A percentile compares a stretch with the other conserved stretches of the same genome.
Conservation (phyloP, 2,329 filamentous ascomycete species). For the Fusarium sp. region DNA sequence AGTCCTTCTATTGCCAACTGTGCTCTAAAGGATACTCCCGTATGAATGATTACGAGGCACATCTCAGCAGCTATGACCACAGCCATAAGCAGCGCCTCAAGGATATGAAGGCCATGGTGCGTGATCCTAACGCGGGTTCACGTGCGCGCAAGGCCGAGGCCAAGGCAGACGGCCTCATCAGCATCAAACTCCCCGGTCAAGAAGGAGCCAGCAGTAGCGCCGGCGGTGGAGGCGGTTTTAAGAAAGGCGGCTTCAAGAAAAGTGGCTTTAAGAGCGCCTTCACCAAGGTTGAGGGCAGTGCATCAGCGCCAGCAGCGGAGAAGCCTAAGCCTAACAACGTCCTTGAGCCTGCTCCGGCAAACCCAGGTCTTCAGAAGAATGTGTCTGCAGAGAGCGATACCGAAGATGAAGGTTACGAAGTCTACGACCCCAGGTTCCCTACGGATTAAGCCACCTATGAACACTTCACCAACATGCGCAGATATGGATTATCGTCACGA, state of each 20-base stretch:
- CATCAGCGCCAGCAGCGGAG: slow-evolving; percentile 54
- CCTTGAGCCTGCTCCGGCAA: slow-evolving; percentile 31
- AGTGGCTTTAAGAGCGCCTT: slow-evolving; percentile 86
- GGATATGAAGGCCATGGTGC: slow-evolving; percentile 87
- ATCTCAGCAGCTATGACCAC: slow-evolving; percentile 95
- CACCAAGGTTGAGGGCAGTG: slow-evolving; percentile 61
- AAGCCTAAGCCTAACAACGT: slow-evolving; percentile 49
- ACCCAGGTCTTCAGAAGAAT: slow-evolving; percentile 39
- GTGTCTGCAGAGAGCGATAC: slow-evolving; percentile 68
- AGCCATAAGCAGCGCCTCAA: slow-evolving; percentile 91
- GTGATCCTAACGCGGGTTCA: slow-evolving; percentile 74
- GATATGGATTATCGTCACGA: background rate
- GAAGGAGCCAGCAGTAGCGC: slow-evolving; percentile 45
- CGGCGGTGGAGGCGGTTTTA: slow-evolving; percentile 62
- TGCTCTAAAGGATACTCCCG: slow-evolving; percentile 95
- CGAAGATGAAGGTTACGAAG: slow-evolving; percentile 78
- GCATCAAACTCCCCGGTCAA: slow-evolving; percentile 69
- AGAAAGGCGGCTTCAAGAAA: slow-evolving; percentile 82
- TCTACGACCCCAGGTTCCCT: slow-evolving; percentile 72
- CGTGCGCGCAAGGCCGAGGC: slow-evolving; percentile 78
- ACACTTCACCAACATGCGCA: background rate
- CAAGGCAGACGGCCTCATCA: slow-evolving; percentile 76
- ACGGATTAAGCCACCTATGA: slow-evolving; percentile 64
- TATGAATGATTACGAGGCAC: slow-evolving; percentile 96
- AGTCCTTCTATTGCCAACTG: slow-evolving; percentile 85